Evolutionary conservation across 345 rosid genomes (phyloP), one percentile per base, ranked within the genome.

Genomic region (Excoecaria cochinchinensis): DNA sequence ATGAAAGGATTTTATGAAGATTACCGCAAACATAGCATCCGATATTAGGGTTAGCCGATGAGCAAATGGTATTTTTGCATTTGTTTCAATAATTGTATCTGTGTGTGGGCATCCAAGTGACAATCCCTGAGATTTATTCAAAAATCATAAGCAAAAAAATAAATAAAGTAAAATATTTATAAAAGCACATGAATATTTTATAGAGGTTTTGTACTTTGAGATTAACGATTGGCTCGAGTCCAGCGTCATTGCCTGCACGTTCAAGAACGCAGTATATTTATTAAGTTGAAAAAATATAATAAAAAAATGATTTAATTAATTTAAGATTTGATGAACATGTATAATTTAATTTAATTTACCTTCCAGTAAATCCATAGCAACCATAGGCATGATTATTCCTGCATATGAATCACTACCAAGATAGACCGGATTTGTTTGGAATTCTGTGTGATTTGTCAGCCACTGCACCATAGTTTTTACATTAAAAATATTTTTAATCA

Each of bases 51-150:
- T 67, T 25, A 79, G 42, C 2, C 70, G 70, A 16, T 79, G 82
- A 17, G 74, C 77, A 50, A 74, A 74, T 56, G 78, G 74, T 40
- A 79, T 74, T 69, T 74, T 79, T 55, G 74, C 68, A 79, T 79
- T 62, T 9, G 78, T 70, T 62, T 79, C 82, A n/a, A 69, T 8
- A 64, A 9, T 21, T 16, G 82, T 73, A 74, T 79, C 74, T 16
- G 82, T 74, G 47, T 79, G 82, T 36, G 82, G 74, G 56, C 82
- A 79, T 16, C 82, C 74, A 19, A 79, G 40, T 12, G 77, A 69
- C 6, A 73, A 14, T n/a, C 82, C 82, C 82, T 79, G 55, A 39
- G 8, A 50, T 50, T 14, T 9, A n/a, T 39, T 59, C 7, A 19
- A 19, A 13, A 51, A 3, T 14, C 21, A 40, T 9, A 40, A 53